Conservation (phyloP, 805 yeast genomes). For the Candida peoriensis region DNA sequence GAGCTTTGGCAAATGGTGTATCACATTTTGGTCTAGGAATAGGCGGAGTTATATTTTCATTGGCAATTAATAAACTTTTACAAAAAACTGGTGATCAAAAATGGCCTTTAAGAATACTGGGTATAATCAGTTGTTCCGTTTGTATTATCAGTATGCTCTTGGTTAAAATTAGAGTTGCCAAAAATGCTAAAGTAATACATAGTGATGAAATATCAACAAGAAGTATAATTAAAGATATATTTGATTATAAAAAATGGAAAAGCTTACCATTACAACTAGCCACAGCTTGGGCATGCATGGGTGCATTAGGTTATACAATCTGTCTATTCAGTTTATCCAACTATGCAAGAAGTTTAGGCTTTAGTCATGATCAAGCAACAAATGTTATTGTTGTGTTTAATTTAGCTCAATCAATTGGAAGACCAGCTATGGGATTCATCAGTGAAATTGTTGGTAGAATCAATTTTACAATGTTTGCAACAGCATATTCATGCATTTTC, state of each 20-base stretch:
- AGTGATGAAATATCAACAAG: conserved; percentile 6
- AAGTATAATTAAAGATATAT: conserved; percentile 29
- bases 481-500: conserved; percentile 32
- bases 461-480: conserved; percentile 36
- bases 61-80: conserved; percentile 38
- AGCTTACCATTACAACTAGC: conserved; percentile 29
- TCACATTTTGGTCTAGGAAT: conserved; percentile 48
- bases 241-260: conserved; percentile 27
- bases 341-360: conserved; percentile 44
- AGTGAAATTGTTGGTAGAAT: conserved; percentile 44
- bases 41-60: conserved; percentile 43
- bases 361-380: conserved; percentile 37
- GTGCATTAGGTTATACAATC: conserved; percentile 37
- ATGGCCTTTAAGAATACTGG: conserved; percentile 44
- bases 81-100: conserved; percentile 35
- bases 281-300: conserved; percentile 33
- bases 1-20: conserved; percentile 47
- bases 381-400: conserved; percentile 40
- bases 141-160: conserved; percentile 36
- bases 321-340: conserved; percentile 43
- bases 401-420: conserved; percentile 42
- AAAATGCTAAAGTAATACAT: conserved; percentile 15
- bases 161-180: conserved; percentile 40
- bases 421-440: conserved; percentile 41
- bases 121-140: conserved; percentile 33